Conservation (phyloP, 768 basidiomycete genomes). For the Rhizopogon rudus region DNA sequence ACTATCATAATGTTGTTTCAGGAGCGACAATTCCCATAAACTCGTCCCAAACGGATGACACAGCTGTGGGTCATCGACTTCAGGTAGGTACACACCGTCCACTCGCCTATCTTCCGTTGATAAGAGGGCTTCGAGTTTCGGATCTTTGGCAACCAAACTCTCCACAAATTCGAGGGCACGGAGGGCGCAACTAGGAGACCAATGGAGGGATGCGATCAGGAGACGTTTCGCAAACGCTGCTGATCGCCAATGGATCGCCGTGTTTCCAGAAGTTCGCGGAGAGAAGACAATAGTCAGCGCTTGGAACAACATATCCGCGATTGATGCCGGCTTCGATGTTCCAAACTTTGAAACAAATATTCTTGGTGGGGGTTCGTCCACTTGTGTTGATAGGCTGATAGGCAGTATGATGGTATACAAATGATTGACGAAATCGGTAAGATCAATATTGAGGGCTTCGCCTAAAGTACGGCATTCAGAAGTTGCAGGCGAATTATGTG, state of each 20-base stretch:
- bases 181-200: constrained; percentile 63
- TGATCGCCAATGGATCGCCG: constrained; percentile 65
- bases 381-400: constrained; percentile 58
- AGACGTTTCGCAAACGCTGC: constrained; percentile 96
- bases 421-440: constrained; percentile 79
- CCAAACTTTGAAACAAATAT: constrained; percentile 22
- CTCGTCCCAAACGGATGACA: constrained; percentile 78
- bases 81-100: constrained; percentile 81
- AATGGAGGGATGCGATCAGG: constrained; percentile 72
- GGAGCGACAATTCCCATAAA: constrained; percentile 78
- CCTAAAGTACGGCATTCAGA: constrained; percentile 39
- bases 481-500: constrained; percentile 7
- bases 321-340: constrained; percentile 27
- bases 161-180: constrained; percentile 72
- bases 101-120: constrained; percentile 81
- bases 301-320: constrained; percentile 78
- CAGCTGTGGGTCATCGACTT: constrained; percentile 86
- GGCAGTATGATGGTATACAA: constrained; percentile 82
- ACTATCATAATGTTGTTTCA: constrained; percentile 55
- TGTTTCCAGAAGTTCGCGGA: constrained; percentile 51
- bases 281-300: constrained; percentile 81
- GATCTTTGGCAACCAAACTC: constrained; percentile 68
- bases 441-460: constrained; percentile 96
- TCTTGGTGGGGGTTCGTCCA: constrained; percentile 48
- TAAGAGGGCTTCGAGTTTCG: constrained; percentile 78